Base-by-base conservation (phyloP, 768 basidiomycete genomes). In the Trametes meyenii region DNA sequence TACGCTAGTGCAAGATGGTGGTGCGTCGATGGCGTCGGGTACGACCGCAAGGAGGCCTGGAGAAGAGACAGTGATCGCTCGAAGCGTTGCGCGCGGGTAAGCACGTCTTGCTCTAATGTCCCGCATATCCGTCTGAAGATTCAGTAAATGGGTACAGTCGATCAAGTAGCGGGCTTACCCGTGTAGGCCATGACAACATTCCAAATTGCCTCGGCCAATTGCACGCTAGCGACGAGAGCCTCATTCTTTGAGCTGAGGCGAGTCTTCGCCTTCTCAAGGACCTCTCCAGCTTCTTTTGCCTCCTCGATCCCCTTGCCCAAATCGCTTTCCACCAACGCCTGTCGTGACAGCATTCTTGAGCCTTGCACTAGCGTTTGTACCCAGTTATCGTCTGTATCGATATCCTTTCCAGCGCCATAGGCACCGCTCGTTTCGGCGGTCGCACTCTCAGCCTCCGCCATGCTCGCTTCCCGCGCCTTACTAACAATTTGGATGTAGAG, bases 401-500 rank as follows among this genome's bases (percentile, higher is more conserved):
- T 76, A 42, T 88, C 82, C 29, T 68, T 67, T 1, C 59, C 62
- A 0, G 59, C 66, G 4, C 65, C 65, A 16, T 60, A 53, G 10
- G 61, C 33, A 10, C 50, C 63, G 19, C 55, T 53, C 3, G 45
- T 50, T 6, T 61, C 71, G 6, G 58, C 65, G 8, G 75, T 68
- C 0, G 64, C 64, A 33, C 60, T 61, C n/a, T 61, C 67, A 7
- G 43, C 69, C 26, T 75, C 74, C 36, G 77, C 75, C 50, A 78
- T 74, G 23, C 72, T 75, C 14, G 91, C 85, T 69, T 94, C 83
- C 58, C 86, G 84, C 11, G 92, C 87, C 71, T 97, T 97, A 42
- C 86, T 80, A 10, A 95, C 90, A 16, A 96, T 83, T 67, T 92
- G 89, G 10, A 89, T 81, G 69, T 98, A 98, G 29, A 98, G 77